Percentiles rank a stretch among this genome's conserved stretches.
Evolutionary conservation across 2,329 filamentous ascomycete genomes (phyloP).

Genomic region (Ophiobolus disseminans): DNA sequence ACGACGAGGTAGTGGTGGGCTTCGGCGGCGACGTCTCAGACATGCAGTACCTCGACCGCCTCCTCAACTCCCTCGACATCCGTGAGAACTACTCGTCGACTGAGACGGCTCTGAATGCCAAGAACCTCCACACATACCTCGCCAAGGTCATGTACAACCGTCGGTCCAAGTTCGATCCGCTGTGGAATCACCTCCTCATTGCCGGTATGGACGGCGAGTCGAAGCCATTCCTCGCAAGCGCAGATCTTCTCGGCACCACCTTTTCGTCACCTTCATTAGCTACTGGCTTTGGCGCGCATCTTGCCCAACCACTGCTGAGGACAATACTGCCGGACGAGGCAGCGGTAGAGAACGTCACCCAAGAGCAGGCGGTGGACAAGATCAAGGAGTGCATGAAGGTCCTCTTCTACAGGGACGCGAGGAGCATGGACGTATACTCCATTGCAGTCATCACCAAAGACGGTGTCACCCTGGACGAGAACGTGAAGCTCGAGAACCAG

Average conservation of each 20-base stretch:
- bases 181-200: slow-evolving; percentile 96
- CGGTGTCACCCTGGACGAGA: slow-evolving; percentile 80
- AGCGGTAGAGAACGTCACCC: slow-evolving; percentile 71
- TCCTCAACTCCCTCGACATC: slow-evolving; percentile 85
- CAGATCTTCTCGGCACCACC: slow-evolving; percentile 91
- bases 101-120: slow-evolving; percentile 73
- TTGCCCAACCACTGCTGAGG: slow-evolving; percentile 91
- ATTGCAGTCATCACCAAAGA: slow-evolving; percentile 89
- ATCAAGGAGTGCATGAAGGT: slow-evolving; percentile 98
- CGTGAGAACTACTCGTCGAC: slow-evolving; percentile 79
- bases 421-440: slow-evolving; percentile 89
- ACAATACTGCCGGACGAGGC: slow-evolving; percentile 84
- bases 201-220: slow-evolving; percentile 79
- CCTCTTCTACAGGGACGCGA: slow-evolving; percentile 93
- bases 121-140: slow-evolving; percentile 96
- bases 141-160: slow-evolving; percentile 95
- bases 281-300: slow-evolving; percentile 90
- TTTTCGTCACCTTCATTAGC: slow-evolving; percentile 88
- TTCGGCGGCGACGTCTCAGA: slow-evolving; percentile 98
- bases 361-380: slow-evolving; percentile 79
- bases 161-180: slow-evolving; percentile 91
- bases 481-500: slow-evolving; percentile 90
- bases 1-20: slow-evolving; percentile 81
- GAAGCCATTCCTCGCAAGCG: slow-evolving; percentile 87
- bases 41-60: slow-evolving; percentile 97